These are phyloP conservation scores for Sporisorium exsertum DNA, from an alignment of 1,284 basidiomycete genomes.

Conservation along the genomic window DNA sequence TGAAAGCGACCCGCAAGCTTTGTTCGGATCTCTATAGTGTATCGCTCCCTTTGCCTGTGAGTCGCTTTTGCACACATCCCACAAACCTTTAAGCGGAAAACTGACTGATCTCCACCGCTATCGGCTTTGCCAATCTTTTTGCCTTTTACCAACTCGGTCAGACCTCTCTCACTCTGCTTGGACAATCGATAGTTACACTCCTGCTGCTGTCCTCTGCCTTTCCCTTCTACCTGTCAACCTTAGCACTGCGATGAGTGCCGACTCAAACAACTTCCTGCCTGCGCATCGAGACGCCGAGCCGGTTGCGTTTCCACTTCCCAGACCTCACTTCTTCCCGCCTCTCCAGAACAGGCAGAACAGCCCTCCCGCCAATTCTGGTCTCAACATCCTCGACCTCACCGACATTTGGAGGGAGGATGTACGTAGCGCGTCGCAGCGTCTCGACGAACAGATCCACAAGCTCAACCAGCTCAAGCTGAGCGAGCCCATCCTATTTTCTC, in stretches of 20 bases:
- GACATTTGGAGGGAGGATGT: constrained; percentile 15
- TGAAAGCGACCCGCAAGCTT: constrained; percentile 19
- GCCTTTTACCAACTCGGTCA: not conserved
- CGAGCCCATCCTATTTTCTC: not conserved
- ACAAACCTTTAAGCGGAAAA: not conserved
- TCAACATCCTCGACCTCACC: constrained; percentile 1
- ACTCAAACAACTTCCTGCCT: not conserved
- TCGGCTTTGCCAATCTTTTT: not conserved
- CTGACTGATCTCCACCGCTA: constrained; percentile 3
- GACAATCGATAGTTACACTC: not conserved
- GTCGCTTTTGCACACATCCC: constrained; percentile 3
- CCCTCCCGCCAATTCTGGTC: not conserved
- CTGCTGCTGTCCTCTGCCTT: not conserved
- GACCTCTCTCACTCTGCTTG: not conserved
- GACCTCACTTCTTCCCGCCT: not conserved
- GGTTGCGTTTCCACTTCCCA: not conserved
- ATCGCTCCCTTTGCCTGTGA: constrained; percentile 8
- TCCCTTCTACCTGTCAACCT: not conserved
- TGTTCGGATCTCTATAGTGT: constrained; percentile 16
- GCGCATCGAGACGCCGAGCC: not conserved
- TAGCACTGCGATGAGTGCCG: not conserved
- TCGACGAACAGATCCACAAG: not conserved
- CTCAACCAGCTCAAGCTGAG: constrained; percentile 5
- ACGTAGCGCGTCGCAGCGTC: not conserved
- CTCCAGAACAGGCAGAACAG: not conserved